phyloP scores from a whole-genome alignment of 192 early-diverging fungal species.

The Rhizoclosmatium globosum region DNA sequence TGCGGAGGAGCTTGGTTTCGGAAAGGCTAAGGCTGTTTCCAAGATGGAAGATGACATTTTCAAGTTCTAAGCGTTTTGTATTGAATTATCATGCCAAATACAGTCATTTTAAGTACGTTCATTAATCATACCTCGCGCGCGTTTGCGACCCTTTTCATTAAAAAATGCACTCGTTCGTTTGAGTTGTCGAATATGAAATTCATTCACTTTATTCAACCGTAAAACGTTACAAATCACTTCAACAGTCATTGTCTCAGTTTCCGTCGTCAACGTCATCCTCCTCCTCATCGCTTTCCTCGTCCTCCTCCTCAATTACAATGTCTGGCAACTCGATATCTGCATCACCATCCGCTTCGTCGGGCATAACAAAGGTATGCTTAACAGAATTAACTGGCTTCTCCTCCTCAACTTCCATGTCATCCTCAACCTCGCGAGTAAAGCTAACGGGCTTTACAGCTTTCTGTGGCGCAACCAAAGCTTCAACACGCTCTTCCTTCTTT shows the following conservation, averaged over 20 bases:
- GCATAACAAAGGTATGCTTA: background rate
- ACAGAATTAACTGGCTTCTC: background rate
- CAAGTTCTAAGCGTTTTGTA: slow-evolving; percentile 73
- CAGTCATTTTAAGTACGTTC: too few species aligned
- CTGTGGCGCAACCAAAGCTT: background rate
- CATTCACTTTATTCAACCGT: too few species aligned
- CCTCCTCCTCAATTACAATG: slow-evolving; percentile 16
- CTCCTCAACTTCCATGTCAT: slow-evolving; percentile 9
- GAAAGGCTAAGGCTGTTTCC: slow-evolving; percentile 72
- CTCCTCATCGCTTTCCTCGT: slow-evolving; percentile 18
- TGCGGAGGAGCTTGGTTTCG: slow-evolving; percentile 80
- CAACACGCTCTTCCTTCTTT: background rate
- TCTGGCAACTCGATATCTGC: slow-evolving; percentile 17
- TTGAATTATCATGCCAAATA: background rate
- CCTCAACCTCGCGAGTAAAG: background rate
- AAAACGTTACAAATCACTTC: too few species aligned
- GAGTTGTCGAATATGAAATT: too few species aligned
- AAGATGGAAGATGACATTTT: slow-evolving; percentile 88
- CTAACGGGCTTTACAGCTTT: background rate
- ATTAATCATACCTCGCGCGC: too few species aligned
- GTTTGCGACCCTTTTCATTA: too few species aligned
- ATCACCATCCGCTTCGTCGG: background rate
- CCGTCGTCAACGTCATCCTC: slow-evolving; percentile 7
- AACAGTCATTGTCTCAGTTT: too few species aligned
- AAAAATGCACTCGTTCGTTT: too few species aligned